Evolutionary conservation across 768 basidiomycete species (phyloP), one percentile per base, ranked within the genome.

Genomic region (Podaxis sp.): DNA sequence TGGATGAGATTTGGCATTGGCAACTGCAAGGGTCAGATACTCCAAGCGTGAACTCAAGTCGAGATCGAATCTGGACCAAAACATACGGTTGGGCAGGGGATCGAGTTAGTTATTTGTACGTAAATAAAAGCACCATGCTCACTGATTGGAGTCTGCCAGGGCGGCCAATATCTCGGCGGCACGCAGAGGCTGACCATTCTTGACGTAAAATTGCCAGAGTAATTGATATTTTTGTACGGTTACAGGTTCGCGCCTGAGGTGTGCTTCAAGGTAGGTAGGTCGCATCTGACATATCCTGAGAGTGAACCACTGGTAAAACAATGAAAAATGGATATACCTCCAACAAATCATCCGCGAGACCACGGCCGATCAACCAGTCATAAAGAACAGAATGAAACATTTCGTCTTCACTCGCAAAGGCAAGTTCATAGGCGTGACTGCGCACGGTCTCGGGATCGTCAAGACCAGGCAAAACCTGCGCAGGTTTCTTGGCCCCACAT

Each of bases 161-260:
- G 82, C 77, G 11, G 84, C 83, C 48, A 98, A 82, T 0, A 96
- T 89, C 69, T 91, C 87, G 1, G 97, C 95, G 2, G 97, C 96
- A 47, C 90, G 83, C 50, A 95, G 71, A 35, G 90, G 90, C 65
- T 94, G 90, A 0, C 90, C 89, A 65, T 92, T 89, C 67, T 96
- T 91, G 55, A 96, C 94, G 69, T 97, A 96, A 74, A 93, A 98
- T 68, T 98, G 93, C 97, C 97, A 98, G 2, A 98, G 77, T 1
- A 99, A 75, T 67, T 98, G 92, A 68, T 82, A 87, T 70, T 95
- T 94, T 64, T 90, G 82, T 14, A 90, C 86, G 0, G 88, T 89
- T 1, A 81, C 74, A 18, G 94, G 94, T 59, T 93, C 90, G 55
- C 91, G 83, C 64, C 83, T 81, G 28, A 98, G 84, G 74, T 95